These are phyloP conservation scores for Prosopis cineraria DNA, from an alignment of 306 rosid genomes.

Conservation along the genomic window DNA sequence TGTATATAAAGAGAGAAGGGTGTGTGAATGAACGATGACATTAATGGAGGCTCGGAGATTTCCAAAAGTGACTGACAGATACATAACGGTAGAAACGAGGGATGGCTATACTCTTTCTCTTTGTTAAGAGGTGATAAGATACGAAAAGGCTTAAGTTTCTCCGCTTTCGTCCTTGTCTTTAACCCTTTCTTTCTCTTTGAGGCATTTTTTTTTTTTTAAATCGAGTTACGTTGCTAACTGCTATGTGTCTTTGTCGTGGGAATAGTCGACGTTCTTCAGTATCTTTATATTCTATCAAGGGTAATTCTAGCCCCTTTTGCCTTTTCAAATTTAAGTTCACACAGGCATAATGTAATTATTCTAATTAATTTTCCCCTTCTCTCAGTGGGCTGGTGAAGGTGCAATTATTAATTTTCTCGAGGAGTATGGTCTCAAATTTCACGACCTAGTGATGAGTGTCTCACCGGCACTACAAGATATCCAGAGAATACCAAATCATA, in stretches of 20 bases:
- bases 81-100: constrained; percentile 37
- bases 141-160: neutral
- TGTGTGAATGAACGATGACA: constrained; percentile 16
- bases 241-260: neutral
- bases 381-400: neutral
- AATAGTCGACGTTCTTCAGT: neutral
- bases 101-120: constrained; percentile 4
- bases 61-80: constrained; percentile 37
- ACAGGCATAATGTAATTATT: neutral
- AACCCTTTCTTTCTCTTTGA: neutral
- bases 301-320: neutral
- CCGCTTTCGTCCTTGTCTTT: neutral
- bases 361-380: neutral
- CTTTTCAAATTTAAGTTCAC: neutral
- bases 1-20: neutral
- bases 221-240: neutral
- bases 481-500: no score
- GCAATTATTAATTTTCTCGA: no score
- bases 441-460: no score
- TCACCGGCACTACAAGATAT: no score
- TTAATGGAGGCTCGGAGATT: constrained; percentile 34
- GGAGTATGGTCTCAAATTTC: no score
- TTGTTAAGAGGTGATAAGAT: constrained; percentile 9
- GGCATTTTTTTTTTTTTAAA: neutral
- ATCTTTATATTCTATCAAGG: neutral